Evolutionary conservation across 1,284 basidiomycete species (phyloP).

Genomic region (Rugosomyces carneus): DNA sequence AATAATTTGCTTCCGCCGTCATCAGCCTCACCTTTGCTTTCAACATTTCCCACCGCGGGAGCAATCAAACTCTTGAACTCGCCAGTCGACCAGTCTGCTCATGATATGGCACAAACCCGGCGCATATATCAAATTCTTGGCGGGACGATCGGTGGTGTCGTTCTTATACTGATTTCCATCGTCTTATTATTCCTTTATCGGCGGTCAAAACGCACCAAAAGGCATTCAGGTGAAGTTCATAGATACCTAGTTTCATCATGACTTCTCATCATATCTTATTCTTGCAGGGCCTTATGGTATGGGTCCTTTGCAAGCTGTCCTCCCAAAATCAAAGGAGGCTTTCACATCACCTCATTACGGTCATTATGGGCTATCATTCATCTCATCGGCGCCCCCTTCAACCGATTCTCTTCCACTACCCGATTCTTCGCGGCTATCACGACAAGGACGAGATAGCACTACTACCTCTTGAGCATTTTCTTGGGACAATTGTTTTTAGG

Average conservation of each 20-base stretch:
- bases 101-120: neutral
- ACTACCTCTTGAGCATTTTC: neutral
- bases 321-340: conserved; percentile 25
- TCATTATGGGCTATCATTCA: conserved; percentile 24
- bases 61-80: neutral
- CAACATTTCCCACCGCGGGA: neutral
- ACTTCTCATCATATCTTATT: neutral
- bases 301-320: conserved; percentile 23
- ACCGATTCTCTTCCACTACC: conserved; percentile 19
- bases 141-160: conserved; percentile 10
- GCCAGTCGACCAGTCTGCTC: neutral
- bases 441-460: neutral
- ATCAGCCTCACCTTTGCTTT: neutral
- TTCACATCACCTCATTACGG: conserved; percentile 25
- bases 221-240: conserved; percentile 4
- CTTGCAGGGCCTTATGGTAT: conserved; percentile 6
- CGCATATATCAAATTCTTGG: conserved; percentile 8
- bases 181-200: conserved; percentile 4
- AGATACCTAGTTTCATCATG: neutral
- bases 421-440: conserved; percentile 1
- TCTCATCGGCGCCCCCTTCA: conserved; percentile 13
- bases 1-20: neutral
- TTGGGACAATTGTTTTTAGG: neutral
- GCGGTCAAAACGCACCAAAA: conserved; percentile 3
- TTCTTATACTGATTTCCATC: conserved; percentile 4